These are phyloP conservation scores for Diaporthe velutina DNA, from an alignment of 2,329 filamentous ascomycete genomes.

Conservation along the genomic window DNA sequence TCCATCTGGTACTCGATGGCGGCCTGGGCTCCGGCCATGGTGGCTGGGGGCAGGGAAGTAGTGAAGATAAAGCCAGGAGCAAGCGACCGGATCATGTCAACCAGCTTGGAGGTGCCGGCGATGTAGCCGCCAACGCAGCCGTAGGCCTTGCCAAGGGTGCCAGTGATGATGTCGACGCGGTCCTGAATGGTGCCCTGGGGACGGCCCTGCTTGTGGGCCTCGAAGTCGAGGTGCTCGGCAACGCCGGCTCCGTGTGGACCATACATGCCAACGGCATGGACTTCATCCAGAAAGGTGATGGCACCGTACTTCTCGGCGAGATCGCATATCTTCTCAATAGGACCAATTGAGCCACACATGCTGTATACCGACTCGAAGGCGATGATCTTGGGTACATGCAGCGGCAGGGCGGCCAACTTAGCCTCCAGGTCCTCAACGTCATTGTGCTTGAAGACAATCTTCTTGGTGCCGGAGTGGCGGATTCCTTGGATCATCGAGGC, in stretches of 20 bases:
- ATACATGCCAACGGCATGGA: constrained; percentile 99
- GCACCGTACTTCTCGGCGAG: constrained; percentile 97
- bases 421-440: constrained; percentile 92
- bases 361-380: constrained; percentile 99
- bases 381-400: constrained; percentile 94
- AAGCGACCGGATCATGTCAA: constrained; percentile 93
- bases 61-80: constrained; percentile 99
- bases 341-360: constrained; percentile 98
- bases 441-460: constrained; percentile 99
- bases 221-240: constrained; percentile 96
- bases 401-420: constrained; percentile 89
- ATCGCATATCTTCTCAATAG: constrained; percentile 96
- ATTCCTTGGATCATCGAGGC: constrained; percentile 99
- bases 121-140: constrained; percentile 99
- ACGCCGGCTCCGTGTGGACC: constrained; percentile 95
- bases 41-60: constrained; percentile 93
- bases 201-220: constrained; percentile 81
- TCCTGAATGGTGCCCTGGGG: constrained; percentile 91
- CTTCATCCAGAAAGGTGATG: constrained; percentile 97
- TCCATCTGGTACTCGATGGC: constrained; percentile 95
- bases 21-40: constrained; percentile 92
- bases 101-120: constrained; percentile 85
- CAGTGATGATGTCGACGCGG: constrained; percentile 96
- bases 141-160: constrained; percentile 96
- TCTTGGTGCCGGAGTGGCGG: constrained; percentile 94